phyloP scores from a whole-genome alignment of 345 rosid species.

The Eucalyptus sp. region DNA sequence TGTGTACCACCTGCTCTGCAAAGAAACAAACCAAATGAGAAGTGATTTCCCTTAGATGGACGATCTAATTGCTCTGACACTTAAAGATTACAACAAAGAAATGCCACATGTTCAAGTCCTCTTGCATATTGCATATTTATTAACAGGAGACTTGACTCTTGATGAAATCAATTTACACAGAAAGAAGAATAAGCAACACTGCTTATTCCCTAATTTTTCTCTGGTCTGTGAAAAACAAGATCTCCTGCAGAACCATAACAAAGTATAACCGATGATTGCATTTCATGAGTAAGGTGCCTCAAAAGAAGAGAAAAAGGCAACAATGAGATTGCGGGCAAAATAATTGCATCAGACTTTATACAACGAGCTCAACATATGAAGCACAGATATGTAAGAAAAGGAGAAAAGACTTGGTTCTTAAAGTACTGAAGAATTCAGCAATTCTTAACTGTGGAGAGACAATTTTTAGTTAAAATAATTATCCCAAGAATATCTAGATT shows the following conservation, averaged over 20 bases:
- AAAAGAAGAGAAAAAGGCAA: not conserved
- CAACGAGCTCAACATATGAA: not conserved
- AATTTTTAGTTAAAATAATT: not conserved
- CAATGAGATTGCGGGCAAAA: not conserved
- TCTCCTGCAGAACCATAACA: not conserved
- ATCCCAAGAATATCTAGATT: not conserved
- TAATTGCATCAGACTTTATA: not conserved
- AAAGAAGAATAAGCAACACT: not conserved
- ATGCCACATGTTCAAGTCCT: not conserved
- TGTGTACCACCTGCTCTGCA: conserved; percentile 92
- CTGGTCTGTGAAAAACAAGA: not conserved
- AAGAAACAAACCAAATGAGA: not conserved
- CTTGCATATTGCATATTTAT: not conserved
- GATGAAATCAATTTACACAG: not conserved
- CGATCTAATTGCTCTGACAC: not conserved
- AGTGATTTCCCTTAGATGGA: not conserved
- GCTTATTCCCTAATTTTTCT: not conserved
- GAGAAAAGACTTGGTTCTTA: not conserved
- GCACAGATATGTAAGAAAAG: not conserved
- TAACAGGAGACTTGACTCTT: not conserved
- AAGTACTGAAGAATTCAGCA: not conserved
- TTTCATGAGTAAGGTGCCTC: not conserved
- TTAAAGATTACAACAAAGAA: not conserved
- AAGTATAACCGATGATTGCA: not conserved
- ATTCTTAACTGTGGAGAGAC: not conserved